Percentiles rank a stretch among this genome's conserved stretches.
Conservation (phyloP, 2,329 filamentous ascomycete species). For the Pseudogymnoascus sp. region DNA sequence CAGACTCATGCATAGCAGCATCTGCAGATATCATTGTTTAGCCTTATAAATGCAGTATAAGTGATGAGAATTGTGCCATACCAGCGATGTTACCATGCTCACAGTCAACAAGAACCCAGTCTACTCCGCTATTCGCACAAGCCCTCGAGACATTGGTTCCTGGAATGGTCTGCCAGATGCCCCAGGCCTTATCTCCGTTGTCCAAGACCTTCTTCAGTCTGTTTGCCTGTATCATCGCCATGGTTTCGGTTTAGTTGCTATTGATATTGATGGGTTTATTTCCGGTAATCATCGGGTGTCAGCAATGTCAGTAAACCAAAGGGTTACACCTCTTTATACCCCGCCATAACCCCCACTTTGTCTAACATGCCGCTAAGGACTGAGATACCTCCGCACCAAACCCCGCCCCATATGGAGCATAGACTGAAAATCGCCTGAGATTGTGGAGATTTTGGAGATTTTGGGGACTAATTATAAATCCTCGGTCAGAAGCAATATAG, state of each 20-base stretch:
- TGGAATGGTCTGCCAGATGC: constrained; percentile 59
- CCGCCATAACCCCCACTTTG: constrained; percentile 8
- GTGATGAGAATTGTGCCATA: constrained; percentile 22
- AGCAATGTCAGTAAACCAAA: neutral
- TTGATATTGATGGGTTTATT: neutral
- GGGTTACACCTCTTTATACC: constrained; percentile 7
- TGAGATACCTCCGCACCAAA: neutral
- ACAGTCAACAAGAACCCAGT: constrained; percentile 60
- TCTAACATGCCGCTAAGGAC: neutral
- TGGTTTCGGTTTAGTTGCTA: neutral
- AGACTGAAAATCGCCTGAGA: neutral
- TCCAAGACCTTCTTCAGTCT: constrained; percentile 44
- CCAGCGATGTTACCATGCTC: constrained; percentile 52
- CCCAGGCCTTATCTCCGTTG: constrained; percentile 41
- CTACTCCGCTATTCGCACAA: constrained; percentile 55
- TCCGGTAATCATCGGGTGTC: neutral
- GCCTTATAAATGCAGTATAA: neutral
- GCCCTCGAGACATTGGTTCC: constrained; percentile 52
- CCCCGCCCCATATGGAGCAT: neutral
- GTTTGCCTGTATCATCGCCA: constrained; percentile 40
- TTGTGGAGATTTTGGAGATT: neutral
- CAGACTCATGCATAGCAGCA: constrained; percentile 51
- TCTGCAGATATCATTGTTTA: constrained; percentile 30
- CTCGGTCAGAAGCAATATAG: neutral
- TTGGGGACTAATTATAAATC: neutral